Percentiles rank a stretch among this genome's conserved stretches.
phyloP scores from a whole-genome alignment of 192 early-diverging fungal genomes.

The Pilaira anomala region DNA sequence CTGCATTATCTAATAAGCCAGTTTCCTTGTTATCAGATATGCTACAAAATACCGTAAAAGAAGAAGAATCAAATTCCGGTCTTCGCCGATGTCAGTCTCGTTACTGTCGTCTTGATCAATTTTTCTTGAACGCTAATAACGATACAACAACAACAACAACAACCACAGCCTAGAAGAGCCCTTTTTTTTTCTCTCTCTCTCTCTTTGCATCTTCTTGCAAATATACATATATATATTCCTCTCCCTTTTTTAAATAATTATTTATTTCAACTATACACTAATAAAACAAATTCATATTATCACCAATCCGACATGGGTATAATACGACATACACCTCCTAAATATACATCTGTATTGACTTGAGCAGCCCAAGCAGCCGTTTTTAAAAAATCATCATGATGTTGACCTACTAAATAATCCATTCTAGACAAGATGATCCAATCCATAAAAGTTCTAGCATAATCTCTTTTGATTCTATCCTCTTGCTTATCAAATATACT shows the following conservation, averaged over 20 bases:
- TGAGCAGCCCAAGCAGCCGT: constrained; percentile 37
- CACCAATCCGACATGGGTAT: constrained; percentile 9
- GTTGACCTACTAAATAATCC: constrained; percentile 27
- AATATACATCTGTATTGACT: constrained; percentile 18
- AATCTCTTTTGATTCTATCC: constrained; percentile 11
- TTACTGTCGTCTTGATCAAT: constrained; percentile 7
- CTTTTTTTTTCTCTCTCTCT: too few species aligned
- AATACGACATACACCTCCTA: not conserved
- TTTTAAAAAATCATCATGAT: constrained; percentile 18
- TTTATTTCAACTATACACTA: not conserved
- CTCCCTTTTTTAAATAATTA: too few species aligned
- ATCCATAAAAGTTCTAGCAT: constrained; percentile 32
- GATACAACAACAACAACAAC: too few species aligned
- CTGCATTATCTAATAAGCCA: not conserved
- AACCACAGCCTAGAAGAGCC: not conserved
- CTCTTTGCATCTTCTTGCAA: not conserved
- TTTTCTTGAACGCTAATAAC: constrained; percentile 4
- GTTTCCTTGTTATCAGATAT: constrained; percentile 17
- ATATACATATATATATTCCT: not conserved
- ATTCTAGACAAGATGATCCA: constrained; percentile 34
- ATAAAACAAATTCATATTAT: not conserved
- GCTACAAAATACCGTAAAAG: not conserved
- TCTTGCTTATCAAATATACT: constrained; percentile 5
- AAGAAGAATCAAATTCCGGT: not conserved
- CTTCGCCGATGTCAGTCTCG: constrained; percentile 8